phyloP scores from a whole-genome alignment of 345 rosid genomes.

The Acer yangbiense region DNA sequence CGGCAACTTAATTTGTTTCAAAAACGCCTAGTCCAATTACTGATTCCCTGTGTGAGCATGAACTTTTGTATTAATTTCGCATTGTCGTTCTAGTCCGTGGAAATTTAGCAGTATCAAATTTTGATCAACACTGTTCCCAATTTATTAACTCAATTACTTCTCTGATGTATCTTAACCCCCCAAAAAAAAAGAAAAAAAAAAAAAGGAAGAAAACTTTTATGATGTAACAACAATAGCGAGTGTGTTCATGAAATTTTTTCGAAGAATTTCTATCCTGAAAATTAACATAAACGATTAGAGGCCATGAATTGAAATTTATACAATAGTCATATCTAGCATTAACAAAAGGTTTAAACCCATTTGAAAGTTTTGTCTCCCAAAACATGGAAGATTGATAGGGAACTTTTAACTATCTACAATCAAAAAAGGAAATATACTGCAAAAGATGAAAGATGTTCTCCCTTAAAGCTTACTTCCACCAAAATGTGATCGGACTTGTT shows the following conservation, averaged over 20 bases:
- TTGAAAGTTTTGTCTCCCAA: too few relatives aligned
- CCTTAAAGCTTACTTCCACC: too few relatives aligned
- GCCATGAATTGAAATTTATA: too few relatives aligned
- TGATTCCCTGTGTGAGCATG: background rate
- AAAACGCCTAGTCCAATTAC: background rate
- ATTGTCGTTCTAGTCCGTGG: background rate
- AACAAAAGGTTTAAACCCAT: too few relatives aligned
- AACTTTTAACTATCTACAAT: background rate
- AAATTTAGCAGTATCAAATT: conserved; percentile 1
- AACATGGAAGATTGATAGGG: too few relatives aligned
- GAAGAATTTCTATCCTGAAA: too few relatives aligned
- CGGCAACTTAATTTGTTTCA: background rate
- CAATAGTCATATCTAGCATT: too few relatives aligned
- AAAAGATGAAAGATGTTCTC: too few relatives aligned
- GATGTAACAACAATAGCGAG: background rate
- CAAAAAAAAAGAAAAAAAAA: background rate
- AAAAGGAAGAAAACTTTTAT: background rate
- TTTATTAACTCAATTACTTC: background rate
- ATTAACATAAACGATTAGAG: too few relatives aligned
- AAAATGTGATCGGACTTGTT: background rate
- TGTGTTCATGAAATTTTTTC: background rate
- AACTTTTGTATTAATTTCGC: background rate
- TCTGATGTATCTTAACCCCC: background rate
- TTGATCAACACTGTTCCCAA: background rate
- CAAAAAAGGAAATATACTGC: background rate